Base-by-base conservation (phyloP, 2,329 filamentous ascomycete species). In the Pestalotiopsis fici region DNA sequence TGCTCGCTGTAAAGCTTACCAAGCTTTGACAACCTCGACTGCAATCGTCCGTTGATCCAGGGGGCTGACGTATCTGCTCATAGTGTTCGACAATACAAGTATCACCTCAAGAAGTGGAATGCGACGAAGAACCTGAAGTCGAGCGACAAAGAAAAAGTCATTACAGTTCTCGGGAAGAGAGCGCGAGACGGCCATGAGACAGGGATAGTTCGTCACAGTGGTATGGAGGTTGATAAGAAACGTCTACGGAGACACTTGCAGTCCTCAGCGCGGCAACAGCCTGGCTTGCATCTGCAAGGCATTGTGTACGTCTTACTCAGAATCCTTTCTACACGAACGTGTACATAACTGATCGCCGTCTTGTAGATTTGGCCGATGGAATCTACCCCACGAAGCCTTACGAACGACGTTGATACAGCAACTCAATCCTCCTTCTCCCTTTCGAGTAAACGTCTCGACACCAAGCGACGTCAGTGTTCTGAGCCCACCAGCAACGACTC, bases 171-270 rank as follows among this genome's bases (percentile, higher is more conserved):
- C 23, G 70, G 69, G 3, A 55, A 57, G 39, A 2, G n/a, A 59
- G 3, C 66, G 23, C 15, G 65, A 1, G 39, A 35, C 5, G 71
- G 68, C 13, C 68, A 63, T 11, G 69, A 69, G 3, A 9, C 69
- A 28, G 67, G 62, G 3, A 25, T 37, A 2, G 64, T 73, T 43
- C 37, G 69, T 0, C 69, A 71, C 65, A 72, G 70, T 1, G 68
- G 37, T 1, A 56, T 64, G 39, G 3, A n/a, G 0, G 65, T 73
- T 2, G 69, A 73, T 47, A 72, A 69, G 23, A 73, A 72, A 21
- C 69, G 72, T 61, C 59, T 75, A 13, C 72, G 71, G 61, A 67
- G 72, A 11, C 66, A 71, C 28, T 64, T 73, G 25, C 21, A 71
- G 71, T 7, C 67, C 71, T 5, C 47, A 65, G 3, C 1, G 18